Evolutionary conservation across 2,329 filamentous ascomycete species (phyloP).

Genomic region (Chalaropsis thielavioides): DNA sequence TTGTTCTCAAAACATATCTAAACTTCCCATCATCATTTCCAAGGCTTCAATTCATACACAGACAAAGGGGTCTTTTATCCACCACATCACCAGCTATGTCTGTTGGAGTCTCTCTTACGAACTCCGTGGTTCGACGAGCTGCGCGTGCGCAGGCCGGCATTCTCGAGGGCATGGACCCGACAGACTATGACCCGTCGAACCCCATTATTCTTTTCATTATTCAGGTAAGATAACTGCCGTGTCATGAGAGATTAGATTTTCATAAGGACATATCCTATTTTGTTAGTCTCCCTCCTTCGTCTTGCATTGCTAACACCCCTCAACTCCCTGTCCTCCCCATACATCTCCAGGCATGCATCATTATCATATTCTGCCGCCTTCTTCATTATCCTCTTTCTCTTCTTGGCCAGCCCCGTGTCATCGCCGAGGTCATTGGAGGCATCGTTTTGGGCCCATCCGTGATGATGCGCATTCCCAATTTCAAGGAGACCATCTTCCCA

Average conservation of each 20-base stretch:
- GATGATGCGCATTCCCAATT: conserved; percentile 72
- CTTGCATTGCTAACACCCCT: conserved; percentile 7
- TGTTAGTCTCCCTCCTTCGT: background rate
- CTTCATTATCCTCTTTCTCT: conserved; percentile 64
- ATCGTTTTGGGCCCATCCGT: conserved; percentile 77
- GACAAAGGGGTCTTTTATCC: too few species aligned
- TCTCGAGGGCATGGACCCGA: conserved; percentile 55
- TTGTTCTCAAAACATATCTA: background rate
- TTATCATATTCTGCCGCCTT: conserved; percentile 34
- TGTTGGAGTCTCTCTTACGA: conserved; percentile 23
- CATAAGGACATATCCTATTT: background rate
- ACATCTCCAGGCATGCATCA: conserved; percentile 28
- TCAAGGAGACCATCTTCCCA: conserved; percentile 64
- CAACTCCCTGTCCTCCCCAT: background rate
- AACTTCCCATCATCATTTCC: background rate
- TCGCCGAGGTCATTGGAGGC: conserved; percentile 73
- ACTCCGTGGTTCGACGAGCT: conserved; percentile 21
- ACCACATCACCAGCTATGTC: conserved; percentile 18
- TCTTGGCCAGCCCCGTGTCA: conserved; percentile 66
- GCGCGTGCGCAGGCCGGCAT: conserved; percentile 41
- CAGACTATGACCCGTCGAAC: conserved; percentile 52
- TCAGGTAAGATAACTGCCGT: conserved; percentile 32
- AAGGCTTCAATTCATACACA: background rate
- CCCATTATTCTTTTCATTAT: conserved; percentile 66
- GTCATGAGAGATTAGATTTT: background rate